Base-by-base conservation (phyloP, 768 basidiomycete species). In the Lactarius sanguifluus region DNA sequence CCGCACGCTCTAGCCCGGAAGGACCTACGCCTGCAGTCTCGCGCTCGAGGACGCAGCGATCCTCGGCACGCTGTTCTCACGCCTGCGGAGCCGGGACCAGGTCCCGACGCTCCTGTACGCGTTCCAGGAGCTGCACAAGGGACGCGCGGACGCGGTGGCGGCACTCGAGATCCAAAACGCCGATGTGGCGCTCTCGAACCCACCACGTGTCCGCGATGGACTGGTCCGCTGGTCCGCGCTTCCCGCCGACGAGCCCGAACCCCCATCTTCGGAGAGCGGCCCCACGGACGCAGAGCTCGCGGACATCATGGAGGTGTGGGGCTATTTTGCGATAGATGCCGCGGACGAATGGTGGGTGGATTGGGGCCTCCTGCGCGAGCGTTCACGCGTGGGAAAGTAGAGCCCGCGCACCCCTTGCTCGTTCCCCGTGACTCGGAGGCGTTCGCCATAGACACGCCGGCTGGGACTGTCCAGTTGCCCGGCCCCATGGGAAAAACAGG, bases 1-100 rank as follows among this genome's bases (percentile, higher is more conserved):
- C 34, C 32, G 23, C 41, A 25, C 16, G 12, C 28, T 38, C 36
- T 52, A 77, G 77, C 78, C 79, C 5, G 79, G 79, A 70, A 74
- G 77, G 56, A 75, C 74, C 1, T 77, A 78, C 62, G 77, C 77
- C 25, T 47, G 45, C 30, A n/a, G 50, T 34, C 63, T 69, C 28
- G 40, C 64, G 54, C 64, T 76, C 38, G 75, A 76, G 59, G 75
- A 76, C 41, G 75, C 73, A n/a, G 73, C 73, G 1, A 67, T 72
- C 23, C 71, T 76, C 52, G 75, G 75, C 62, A 66, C 65, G 32
- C 64, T 76, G 25, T 69, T 76, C 67, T 74, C 75, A 5, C 75
- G 64, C 59, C 60, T 76, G 55, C 59, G 71, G 32, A 64, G 64
- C 25, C 58, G 62, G 25, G 64, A 65, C 3, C 75, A 75, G 32